These are phyloP conservation scores for Carex sylvatica DNA, from an alignment of 202 grass and related monocot genomes.

Conservation along the genomic window DNA sequence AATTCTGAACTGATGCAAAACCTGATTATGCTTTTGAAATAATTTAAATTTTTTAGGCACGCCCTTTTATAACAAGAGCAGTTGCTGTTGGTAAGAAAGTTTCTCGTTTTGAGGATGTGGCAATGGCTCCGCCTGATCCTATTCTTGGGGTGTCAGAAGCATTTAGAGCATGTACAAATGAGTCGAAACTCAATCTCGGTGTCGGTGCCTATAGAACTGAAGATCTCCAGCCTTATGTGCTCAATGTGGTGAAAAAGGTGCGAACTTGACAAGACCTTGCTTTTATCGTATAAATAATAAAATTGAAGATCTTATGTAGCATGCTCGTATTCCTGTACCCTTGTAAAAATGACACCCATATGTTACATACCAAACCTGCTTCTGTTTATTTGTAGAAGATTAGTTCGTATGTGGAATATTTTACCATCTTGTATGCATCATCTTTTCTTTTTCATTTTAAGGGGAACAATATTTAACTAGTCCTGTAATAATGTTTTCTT, in stretches of 20 bases:
- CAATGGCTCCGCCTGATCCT: conserved; percentile 88
- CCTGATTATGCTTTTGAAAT: conserved; percentile 7
- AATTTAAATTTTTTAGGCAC: conserved; percentile 42
- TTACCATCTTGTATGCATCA: background rate
- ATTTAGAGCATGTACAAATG: conserved; percentile 71
- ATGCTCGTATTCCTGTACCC: background rate
- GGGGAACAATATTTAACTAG: background rate
- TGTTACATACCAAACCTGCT: background rate
- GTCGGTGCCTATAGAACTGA: conserved; percentile 96
- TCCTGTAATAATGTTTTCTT: conserved; percentile 15
- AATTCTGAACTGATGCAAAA: conserved; percentile 5
- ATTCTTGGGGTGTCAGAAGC: conserved; percentile 96
- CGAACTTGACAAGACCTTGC: background rate
- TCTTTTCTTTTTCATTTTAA: background rate
- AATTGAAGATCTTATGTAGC: background rate
- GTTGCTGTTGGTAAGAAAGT: conserved; percentile 46
- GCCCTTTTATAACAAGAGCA: conserved; percentile 45
- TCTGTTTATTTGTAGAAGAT: background rate
- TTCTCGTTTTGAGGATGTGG: conserved; percentile 90
- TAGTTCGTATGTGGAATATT: background rate
- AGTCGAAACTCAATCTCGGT: conserved; percentile 86
- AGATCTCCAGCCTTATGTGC: conserved; percentile 83
- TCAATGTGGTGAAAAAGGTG: conserved; percentile 96
- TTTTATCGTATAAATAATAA: conserved; percentile 1
- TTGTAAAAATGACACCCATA: background rate